phyloP scores from a whole-genome alignment of 805 yeast genomes.

The Candida argentea region DNA sequence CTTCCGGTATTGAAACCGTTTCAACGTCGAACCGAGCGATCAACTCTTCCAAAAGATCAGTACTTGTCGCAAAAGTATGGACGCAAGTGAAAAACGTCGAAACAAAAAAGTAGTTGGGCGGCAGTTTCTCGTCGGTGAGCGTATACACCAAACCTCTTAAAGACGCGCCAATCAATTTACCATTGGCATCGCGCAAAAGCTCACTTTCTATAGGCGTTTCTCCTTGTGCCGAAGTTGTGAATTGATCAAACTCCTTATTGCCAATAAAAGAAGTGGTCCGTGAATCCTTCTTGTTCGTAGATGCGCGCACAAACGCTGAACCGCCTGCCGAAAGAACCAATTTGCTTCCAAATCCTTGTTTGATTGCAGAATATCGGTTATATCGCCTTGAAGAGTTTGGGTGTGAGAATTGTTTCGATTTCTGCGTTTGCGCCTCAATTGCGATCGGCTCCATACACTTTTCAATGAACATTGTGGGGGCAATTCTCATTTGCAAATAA shows the following conservation, averaged over 20 bases:
- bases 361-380: conserved; percentile 40
- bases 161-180: conserved; percentile 56
- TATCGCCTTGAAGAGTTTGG: conserved; percentile 5
- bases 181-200: conserved; percentile 40
- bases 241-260: conserved; percentile 27
- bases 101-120: conserved; percentile 57
- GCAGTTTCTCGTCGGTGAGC: conserved; percentile 53
- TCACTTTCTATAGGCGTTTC: conserved; percentile 28
- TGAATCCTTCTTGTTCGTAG: conserved; percentile 17
- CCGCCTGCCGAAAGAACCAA: conserved; percentile 40
- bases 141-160: conserved; percentile 58
- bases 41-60: conserved; percentile 58
- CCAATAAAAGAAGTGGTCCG: conserved; percentile 22
- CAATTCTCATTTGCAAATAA: conserved; percentile 44
- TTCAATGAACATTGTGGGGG: conserved; percentile 50
- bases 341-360: conserved; percentile 41
- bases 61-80: conserved; percentile 58
- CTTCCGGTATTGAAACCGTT: conserved; percentile 12
- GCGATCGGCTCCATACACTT: conserved; percentile 53
- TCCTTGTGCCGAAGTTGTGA: conserved; percentile 12
- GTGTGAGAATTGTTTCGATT: conserved; percentile 5
- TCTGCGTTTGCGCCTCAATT: too few species aligned
- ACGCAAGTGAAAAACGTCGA: conserved; percentile 73
- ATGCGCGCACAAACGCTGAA: conserved; percentile 31
- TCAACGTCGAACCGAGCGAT: conserved; percentile 54